Percentiles rank a stretch among this genome's conserved stretches.
phyloP scores from a whole-genome alignment of 352 stramenopile genomes.

The Peronospora belbahrii region DNA sequence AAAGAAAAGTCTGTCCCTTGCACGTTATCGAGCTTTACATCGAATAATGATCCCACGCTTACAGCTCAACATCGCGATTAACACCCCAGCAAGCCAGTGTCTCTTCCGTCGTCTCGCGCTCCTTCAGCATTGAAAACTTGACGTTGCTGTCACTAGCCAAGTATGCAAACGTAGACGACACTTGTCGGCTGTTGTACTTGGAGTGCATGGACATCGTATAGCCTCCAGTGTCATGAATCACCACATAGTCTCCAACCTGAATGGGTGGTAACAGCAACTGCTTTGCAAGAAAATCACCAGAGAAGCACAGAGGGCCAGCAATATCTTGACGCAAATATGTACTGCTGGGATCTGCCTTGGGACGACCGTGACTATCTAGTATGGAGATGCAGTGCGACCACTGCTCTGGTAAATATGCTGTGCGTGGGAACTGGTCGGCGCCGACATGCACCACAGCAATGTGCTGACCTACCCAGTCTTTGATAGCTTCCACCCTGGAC shows the following conservation, averaged over 20 bases:
- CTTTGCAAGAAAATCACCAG: conserved; percentile 84
- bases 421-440: conserved; percentile 86
- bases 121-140: conserved; percentile 56
- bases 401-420: conserved; percentile 75
- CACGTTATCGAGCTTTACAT: neutral
- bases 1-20: conserved; percentile 15
- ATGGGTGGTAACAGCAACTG: conserved; percentile 66
- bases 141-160: conserved; percentile 13
- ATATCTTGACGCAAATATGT: conserved; percentile 75
- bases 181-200: conserved; percentile 84
- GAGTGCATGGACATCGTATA: conserved; percentile 87
- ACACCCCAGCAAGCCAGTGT: conserved; percentile 66
- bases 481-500: conserved; percentile 85
- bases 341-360: conserved; percentile 30
- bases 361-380: conserved; percentile 37
- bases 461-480: conserved; percentile 68
- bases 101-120: conserved; percentile 58
- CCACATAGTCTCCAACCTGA: conserved; percentile 61
- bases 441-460: conserved; percentile 87
- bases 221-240: conserved; percentile 83
- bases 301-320: conserved; percentile 89
- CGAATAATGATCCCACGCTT: neutral
- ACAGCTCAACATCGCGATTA: conserved; percentile 35
- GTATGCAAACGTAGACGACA: conserved; percentile 65
- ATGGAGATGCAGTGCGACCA: conserved; percentile 83